Evolutionary conservation across 2,329 filamentous ascomycete genomes (phyloP).

Genomic region (Trichoderma gracile): DNA sequence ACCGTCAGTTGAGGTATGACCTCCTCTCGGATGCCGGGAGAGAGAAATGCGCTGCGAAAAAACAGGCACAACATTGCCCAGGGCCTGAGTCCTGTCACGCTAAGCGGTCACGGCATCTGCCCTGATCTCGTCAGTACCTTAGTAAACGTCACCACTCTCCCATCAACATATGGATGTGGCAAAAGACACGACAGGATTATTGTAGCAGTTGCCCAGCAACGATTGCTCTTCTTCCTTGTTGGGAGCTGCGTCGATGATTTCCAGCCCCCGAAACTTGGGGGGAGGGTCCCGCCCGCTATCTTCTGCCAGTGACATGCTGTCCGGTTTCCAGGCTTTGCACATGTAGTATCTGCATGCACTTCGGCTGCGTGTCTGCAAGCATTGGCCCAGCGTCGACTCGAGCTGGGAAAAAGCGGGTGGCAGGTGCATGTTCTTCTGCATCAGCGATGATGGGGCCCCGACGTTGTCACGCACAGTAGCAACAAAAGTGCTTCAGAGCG

Average conservation of each 20-base stretch:
- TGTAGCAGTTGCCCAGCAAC: conserved; percentile 5
- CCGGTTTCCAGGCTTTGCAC: not conserved
- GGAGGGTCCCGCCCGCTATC: not conserved
- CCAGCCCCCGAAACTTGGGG: not conserved
- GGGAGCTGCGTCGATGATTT: not conserved
- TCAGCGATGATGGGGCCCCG: not conserved
- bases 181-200: not conserved
- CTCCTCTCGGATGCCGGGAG: too few relatives aligned
- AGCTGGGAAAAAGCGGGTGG: not conserved
- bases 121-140: not conserved
- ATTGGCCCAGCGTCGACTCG: conserved; percentile 5
- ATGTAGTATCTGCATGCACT: conserved; percentile 16
- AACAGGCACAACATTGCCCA: too few relatives aligned
- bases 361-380: not conserved
- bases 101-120: not conserved
- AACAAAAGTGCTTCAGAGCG: not conserved
- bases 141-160: not conserved
- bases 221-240: not conserved
- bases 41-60: not conserved
- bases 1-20: too few relatives aligned
- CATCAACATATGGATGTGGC: not conserved
- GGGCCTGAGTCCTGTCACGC: not conserved
- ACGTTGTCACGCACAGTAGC: not conserved
- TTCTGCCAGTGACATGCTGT: conserved; percentile 15
- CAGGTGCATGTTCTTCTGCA: not conserved